Base-by-base conservation (phyloP, 768 basidiomycete species). In the Austroboletus eburneus region DNA sequence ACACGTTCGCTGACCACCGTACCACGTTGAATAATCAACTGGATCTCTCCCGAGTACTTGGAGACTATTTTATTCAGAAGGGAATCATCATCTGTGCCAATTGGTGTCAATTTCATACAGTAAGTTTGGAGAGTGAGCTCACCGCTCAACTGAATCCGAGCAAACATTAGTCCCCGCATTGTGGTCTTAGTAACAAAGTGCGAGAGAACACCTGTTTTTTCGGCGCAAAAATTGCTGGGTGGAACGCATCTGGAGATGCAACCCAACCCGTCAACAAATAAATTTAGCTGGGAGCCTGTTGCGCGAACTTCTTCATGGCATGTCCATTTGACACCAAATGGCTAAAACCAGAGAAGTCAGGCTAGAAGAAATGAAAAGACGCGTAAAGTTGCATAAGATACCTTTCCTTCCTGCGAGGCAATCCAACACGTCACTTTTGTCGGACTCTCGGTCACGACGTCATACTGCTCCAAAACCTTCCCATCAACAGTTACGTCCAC, bases 361-460 rank as follows among this genome's bases (percentile, higher is more conserved):
- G 21, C 24, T 20, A 13, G 13, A 38, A 35, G 24, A 13, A 48
- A 36, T 9, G 9, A 23, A 46, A 18, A 32, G 3, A 30, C 9
- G 27, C 12, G 12, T 27, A 27, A 12, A 27, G 12, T 5, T 6
- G 12, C 27, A 27, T 27, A 27, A 12, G 5, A 27, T 32, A 44
- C 59, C 39, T 59, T 62, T 44, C 55, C 57, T 8, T 51, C 52
- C 42, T 62, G 48, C 1, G 59, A 61, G 13, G 57, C 43, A 18
- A 61, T 44, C 54, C 56, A 62, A 33, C 60, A 61, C 14, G 51
- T 54, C 9, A 32, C 44, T 18, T 41, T 30, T 4, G 59, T 55
- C 17, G 48, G 42, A 21, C 17, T 41, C 30, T 48, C 46, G 3
- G 24, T 17, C 1, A 23, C 36, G 14, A 51, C 27, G 9, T 52